Evolutionary conservation across 306 rosid species (phyloP).

Genomic region (Pyrus bretschneideri): DNA sequence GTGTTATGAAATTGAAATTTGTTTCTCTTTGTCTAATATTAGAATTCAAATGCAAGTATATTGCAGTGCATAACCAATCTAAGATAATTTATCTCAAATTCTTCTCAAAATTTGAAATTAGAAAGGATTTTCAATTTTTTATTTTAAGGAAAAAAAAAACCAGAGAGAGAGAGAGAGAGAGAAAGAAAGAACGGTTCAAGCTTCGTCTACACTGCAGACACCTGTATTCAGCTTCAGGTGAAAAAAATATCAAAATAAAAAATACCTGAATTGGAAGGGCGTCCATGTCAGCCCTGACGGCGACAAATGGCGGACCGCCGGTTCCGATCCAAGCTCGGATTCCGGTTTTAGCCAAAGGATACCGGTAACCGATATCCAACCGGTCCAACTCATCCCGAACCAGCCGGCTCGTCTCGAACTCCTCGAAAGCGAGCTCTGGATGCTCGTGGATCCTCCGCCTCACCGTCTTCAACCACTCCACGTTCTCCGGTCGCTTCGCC

Average conservation of each 20-base stretch:
- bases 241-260: neutral
- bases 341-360: constrained; percentile 74
- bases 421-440: constrained; percentile 91
- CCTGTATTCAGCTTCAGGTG: neutral
- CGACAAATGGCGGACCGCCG: constrained; percentile 87
- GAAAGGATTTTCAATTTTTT: neutral
- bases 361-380: constrained; percentile 58
- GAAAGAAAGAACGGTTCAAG: neutral
- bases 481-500: constrained; percentile 57
- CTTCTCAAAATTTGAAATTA: neutral
- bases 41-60: neutral
- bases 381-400: constrained; percentile 67
- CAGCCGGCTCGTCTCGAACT: constrained; percentile 68
- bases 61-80: neutral
- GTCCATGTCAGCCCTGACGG: constrained; percentile 95
- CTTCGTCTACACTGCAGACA: neutral
- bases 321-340: constrained; percentile 85
- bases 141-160: neutral
- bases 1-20: neutral
- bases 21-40: neutral
- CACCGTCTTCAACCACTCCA: constrained; percentile 52
- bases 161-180: neutral
- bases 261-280: constrained; percentile 96
- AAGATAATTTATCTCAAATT: neutral
- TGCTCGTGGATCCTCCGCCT: constrained; percentile 76